Evolutionary conservation across 2,329 filamentous ascomycete species (phyloP), one percentile per base, ranked within the genome.

Genomic region (Fusarium sp.): DNA sequence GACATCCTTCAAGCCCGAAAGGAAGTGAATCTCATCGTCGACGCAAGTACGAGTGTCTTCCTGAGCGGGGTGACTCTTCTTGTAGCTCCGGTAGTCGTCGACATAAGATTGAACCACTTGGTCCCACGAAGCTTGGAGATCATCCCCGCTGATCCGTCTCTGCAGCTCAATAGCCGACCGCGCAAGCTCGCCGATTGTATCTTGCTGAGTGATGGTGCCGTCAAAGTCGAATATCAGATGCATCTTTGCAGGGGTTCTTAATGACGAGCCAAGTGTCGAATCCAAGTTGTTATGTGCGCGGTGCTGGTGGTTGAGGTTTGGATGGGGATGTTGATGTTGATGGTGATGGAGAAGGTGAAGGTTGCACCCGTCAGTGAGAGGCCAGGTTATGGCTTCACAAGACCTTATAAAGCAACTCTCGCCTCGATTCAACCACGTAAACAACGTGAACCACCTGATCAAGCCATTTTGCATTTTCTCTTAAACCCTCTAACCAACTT

Each of bases 151-250:
- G 70, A 7, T 68, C 66, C 22, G 29, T 34, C 76, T 71, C 64
- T 83, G 80, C 65, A 80, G 80, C 22, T 71, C 73, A 50, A 88
- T 83, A 62, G 85, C 86, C 27, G 83, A 83, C 20, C 82, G 74
- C 54, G 85, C 87, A 6, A 91, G 83, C 45, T 83, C 79, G 64
- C 80, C 79, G 45, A 90, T 87, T 45, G 88, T 90, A 80, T 91
- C 89, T 34, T 84, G 69, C 14, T 82, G 80, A 20, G 89, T 90
- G 72, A 91, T 89, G 18, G 89, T 91, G 69, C 88, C 87, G 79
- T 91, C 89, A 78, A 91, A 91, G 76, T 91, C 89, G 22, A 91
- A 83, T 38, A 90, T 78, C 45, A 91, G 81, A 70, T 84, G 83
- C 84, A 87, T 83, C 20, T 62, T 54, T 62, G 66, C 47, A 47